Evolutionary conservation across 768 basidiomycete species (phyloP).

Genomic region (Tulasnella sp.): DNA sequence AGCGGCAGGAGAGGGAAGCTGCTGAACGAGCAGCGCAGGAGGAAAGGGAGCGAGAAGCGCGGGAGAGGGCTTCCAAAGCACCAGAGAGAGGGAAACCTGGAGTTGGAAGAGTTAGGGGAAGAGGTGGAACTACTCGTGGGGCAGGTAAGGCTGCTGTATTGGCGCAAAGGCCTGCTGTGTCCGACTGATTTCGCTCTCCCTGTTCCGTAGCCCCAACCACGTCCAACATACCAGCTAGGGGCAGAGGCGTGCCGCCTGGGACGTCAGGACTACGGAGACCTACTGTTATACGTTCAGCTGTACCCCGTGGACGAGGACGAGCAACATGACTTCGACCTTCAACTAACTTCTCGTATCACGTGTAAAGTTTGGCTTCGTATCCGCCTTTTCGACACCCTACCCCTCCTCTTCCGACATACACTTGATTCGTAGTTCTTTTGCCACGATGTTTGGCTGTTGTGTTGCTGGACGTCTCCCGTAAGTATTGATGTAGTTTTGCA

Average conservation of each 20-base stretch:
- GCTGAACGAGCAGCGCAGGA: constrained; percentile 20
- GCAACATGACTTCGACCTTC: not conserved
- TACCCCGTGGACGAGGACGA: not conserved
- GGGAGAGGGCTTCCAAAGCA: constrained; percentile 16
- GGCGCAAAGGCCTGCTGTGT: not conserved
- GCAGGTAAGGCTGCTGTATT: not conserved
- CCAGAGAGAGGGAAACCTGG: not conserved
- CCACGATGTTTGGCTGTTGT: constrained; percentile 25
- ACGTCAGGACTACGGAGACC: constrained; percentile 5
- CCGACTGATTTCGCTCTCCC: not conserved
- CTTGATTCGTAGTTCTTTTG: not conserved
- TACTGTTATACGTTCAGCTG: constrained; percentile 14
- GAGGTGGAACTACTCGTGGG: not conserved
- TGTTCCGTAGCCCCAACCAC: not conserved
- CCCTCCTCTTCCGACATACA: not conserved
- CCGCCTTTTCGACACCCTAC: not conserved
- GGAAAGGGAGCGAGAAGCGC: constrained; percentile 11
- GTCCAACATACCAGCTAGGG: not conserved
- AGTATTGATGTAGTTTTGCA: not conserved
- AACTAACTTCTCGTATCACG: not conserved
- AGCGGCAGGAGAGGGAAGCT: constrained; percentile 17
- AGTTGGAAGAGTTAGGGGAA: constrained; percentile 1
- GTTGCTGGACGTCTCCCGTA: constrained; percentile 26
- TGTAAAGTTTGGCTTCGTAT: not conserved
- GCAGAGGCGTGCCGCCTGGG: not conserved